Conservation (phyloP, 495 filamentous ascomycete species). For the Aspergillus kassunensis region DNA sequence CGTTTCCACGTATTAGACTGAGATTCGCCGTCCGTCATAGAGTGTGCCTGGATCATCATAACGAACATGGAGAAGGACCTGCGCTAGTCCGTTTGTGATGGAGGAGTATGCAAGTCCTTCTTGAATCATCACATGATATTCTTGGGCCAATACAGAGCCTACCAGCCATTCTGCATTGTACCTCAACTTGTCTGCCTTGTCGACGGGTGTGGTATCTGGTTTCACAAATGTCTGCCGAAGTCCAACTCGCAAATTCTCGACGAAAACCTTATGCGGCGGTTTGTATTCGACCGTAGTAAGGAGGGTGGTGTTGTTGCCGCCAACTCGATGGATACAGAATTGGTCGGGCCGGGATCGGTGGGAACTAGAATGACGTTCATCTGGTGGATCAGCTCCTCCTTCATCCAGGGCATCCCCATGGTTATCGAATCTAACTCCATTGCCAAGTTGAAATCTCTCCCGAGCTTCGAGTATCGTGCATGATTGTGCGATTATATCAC, state of each 20-base stretch:
- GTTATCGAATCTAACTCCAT: conserved; percentile 24
- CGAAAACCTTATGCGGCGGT: not conserved
- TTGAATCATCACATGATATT: conserved; percentile 30
- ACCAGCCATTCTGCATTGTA: conserved; percentile 25
- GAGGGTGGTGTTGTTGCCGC: not conserved
- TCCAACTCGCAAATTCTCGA: not conserved
- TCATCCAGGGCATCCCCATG: conserved; percentile 26
- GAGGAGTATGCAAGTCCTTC: conserved; percentile 29
- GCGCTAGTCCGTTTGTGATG: conserved; percentile 28
- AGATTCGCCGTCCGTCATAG: too few species aligned
- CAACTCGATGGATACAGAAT: conserved; percentile 14
- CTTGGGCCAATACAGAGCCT: conserved; percentile 20
- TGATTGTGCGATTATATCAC: conserved; percentile 26
- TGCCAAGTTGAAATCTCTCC: conserved; percentile 11
- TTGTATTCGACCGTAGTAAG: not conserved
- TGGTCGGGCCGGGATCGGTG: not conserved
- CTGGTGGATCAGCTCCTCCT: not conserved
- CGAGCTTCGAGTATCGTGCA: conserved; percentile 28
- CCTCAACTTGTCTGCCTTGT: conserved; percentile 17
- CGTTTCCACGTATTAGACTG: too few species aligned
- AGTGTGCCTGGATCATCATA: conserved; percentile 18
- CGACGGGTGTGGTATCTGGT: conserved; percentile 13
- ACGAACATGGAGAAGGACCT: conserved; percentile 30
- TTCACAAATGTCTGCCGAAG: conserved; percentile 16
- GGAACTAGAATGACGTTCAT: not conserved